Evolutionary conservation across 306 rosid species (phyloP).

Genomic region (Albizia julibrissin): DNA sequence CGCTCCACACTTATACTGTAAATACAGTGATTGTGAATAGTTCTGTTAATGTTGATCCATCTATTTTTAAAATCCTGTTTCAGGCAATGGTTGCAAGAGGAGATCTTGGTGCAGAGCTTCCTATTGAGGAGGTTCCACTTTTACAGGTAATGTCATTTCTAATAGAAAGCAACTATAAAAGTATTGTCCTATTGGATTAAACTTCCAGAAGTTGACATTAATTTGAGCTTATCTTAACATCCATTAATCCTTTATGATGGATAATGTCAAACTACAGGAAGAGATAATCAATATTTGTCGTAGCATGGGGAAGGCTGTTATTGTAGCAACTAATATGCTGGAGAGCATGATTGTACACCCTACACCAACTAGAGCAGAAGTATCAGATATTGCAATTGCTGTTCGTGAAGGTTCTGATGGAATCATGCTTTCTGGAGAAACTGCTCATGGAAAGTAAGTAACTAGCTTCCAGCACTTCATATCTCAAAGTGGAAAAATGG

Average conservation of each 20-base stretch:
- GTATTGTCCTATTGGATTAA: constrained; percentile 1
- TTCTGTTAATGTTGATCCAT: background rate
- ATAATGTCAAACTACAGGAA: constrained; percentile 54
- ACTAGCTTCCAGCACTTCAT: background rate
- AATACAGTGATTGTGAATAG: constrained; percentile 27
- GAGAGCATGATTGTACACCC: constrained; percentile 99
- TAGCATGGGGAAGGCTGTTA: constrained; percentile 99
- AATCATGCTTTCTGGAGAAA: constrained; percentile 96
- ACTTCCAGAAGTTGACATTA: constrained; percentile 1
- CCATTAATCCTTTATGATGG: constrained; percentile 20
- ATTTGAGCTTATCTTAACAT: constrained; percentile 28
- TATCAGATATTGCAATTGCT: constrained; percentile 97
- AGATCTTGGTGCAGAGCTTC: constrained; percentile 64
- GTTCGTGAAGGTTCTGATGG: constrained; percentile 99
- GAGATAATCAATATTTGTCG: constrained; percentile 88
- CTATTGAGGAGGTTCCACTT: constrained; percentile 60
- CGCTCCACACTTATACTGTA: constrained; percentile 2
- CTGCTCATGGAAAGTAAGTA: constrained; percentile 98
- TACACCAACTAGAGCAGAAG: constrained; percentile 98
- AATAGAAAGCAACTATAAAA: background rate
- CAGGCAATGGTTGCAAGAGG: constrained; percentile 69
- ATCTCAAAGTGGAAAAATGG: background rate
- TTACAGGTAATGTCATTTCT: constrained; percentile 41
- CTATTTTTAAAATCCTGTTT: constrained; percentile 17
- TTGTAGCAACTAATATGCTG: constrained; percentile 97